These are phyloP conservation scores for Coffea canephora DNA, from an alignment of 257 asterid genomes.

Conservation along the genomic window DNA sequence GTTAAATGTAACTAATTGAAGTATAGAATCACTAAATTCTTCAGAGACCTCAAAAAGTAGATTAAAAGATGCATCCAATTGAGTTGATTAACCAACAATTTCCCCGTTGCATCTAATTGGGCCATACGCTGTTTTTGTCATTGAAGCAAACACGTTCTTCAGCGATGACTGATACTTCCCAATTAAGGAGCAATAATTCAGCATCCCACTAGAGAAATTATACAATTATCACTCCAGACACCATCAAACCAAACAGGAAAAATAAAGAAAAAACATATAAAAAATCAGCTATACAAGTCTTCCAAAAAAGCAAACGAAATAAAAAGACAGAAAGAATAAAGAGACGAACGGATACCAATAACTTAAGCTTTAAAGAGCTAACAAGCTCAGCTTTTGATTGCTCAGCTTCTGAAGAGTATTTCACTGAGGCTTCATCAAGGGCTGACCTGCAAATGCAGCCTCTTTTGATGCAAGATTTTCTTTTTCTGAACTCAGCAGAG, in stretches of 20 bases:
- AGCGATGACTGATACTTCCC: neutral
- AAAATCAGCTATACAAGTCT: neutral
- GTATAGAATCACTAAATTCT: neutral
- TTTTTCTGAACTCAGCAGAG: slow-evolving; percentile 13
- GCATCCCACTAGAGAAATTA: neutral
- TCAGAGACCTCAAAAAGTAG: neutral
- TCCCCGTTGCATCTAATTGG: neutral
- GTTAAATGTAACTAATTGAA: neutral
- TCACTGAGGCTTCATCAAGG: slow-evolving; percentile 34
- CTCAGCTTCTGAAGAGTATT: slow-evolving; percentile 33
- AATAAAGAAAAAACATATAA: neutral
- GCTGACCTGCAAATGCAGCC: slow-evolving; percentile 37
- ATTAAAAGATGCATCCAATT: neutral
- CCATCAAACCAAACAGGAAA: neutral
- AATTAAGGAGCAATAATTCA: neutral
- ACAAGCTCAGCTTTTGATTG: slow-evolving; percentile 31
- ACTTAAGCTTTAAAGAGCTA: slow-evolving; percentile 59
- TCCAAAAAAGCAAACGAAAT: neutral
- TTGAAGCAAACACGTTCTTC: neutral
- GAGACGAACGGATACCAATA: slow-evolving; percentile 45
- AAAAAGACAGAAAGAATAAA: neutral
- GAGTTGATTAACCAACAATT: neutral
- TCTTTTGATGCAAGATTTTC: slow-evolving; percentile 21
- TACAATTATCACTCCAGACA: neutral
- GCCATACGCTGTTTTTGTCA: neutral